Evolutionary conservation across 176 grass and related monocot species (phyloP), one percentile per base, ranked within the genome.

Genomic region (Thalia dealbata): DNA sequence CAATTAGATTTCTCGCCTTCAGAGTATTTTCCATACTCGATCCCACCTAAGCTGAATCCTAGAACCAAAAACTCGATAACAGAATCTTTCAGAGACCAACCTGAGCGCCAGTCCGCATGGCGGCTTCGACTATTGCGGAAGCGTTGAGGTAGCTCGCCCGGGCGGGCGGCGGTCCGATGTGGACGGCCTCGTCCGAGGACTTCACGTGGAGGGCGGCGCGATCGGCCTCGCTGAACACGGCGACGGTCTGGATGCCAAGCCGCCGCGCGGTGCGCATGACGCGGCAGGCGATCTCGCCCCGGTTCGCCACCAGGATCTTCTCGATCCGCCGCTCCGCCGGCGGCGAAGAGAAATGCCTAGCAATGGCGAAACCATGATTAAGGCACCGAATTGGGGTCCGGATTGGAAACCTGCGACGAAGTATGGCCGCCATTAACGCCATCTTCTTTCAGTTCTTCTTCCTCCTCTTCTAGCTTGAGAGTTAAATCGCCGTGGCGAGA

Each of bases 191-290:
- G 74, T 92, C 87, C 22, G 93, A 84, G 29, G 73, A 88, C 64
- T 82, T 75, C 67, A 92, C 93, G 80, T 97, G 89, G 32, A 97
- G 84, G 29, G 89, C 78, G 23, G 28, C 81, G 0, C 93, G 82
- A 77, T 97, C 93, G 29, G 89, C 93, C 69, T 97, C 93, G 75
- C 89, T 92, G 78, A 90, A 96, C 1, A 96, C 92, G 14, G 92
- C 89, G 1, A 96, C 92, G 6, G 89, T 92, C 28, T 82, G 69
- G 29, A 97, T 74, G 29, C 89, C 93, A 9, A 92, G 84, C 10
- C 89, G 72, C 6, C 79, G 73, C 58, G 89, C 85, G 1, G 89
- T 97, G 52, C 85, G 75, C 78, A 92, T 92, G 11, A 97, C 83
- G 58, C 89, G 82, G 65, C 89, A 97, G 42, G 93, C 93, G 78